Percentiles rank a stretch among this genome's conserved stretches.
phyloP scores from a whole-genome alignment of 306 rosid species.

The Dryas alaskensis region DNA sequence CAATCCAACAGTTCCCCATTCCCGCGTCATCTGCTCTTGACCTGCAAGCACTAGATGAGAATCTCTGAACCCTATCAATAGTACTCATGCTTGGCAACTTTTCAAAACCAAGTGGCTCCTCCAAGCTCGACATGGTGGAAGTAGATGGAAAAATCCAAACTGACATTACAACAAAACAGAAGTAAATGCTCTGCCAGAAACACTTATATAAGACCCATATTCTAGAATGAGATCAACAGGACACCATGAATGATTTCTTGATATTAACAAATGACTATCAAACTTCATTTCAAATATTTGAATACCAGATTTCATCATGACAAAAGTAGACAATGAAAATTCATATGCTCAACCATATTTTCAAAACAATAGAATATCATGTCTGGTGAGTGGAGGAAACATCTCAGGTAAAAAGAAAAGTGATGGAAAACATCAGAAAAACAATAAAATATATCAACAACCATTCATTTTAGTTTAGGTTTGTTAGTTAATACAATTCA shows the following conservation, averaged over 20 bases:
- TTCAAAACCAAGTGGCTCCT: constrained; percentile 88
- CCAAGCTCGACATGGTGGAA: constrained; percentile 80
- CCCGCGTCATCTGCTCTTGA: constrained; percentile 60
- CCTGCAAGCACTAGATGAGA: constrained; percentile 74
- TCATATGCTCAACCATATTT: not conserved
- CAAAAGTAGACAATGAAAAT: not conserved
- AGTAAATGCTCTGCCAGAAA: constrained; percentile 22
- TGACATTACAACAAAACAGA: constrained; percentile 21
- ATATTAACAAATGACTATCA: not conserved
- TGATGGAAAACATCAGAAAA: not conserved
- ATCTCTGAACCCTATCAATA: constrained; percentile 67
- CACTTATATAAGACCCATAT: not conserved
- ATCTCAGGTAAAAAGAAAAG: too few relatives aligned
- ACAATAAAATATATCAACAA: not conserved
- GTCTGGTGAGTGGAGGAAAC: not conserved
- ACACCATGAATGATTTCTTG: not conserved
- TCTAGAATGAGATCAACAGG: constrained; percentile 11
- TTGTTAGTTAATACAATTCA: not conserved
- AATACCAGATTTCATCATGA: too few relatives aligned
- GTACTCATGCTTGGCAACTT: constrained; percentile 86
- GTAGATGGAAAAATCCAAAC: constrained; percentile 26
- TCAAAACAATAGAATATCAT: not conserved
- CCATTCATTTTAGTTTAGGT: not conserved
- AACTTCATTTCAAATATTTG: not conserved
- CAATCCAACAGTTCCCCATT: constrained; percentile 71